Evolutionary conservation across 106 monocot genomes (phyloP), one percentile per base, ranked within the genome.

Genomic region (Acorus calamus): DNA sequence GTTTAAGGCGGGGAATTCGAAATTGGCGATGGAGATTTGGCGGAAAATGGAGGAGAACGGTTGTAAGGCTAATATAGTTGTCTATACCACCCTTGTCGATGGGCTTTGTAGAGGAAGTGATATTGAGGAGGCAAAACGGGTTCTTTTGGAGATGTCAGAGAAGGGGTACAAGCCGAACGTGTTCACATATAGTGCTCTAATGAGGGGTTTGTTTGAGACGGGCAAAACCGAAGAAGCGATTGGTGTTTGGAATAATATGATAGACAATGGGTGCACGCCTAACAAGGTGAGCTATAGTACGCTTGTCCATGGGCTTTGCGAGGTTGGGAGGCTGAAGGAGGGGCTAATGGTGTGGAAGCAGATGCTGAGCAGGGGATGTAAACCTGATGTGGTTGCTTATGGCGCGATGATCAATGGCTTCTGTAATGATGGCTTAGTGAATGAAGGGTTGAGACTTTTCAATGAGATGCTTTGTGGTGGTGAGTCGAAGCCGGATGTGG

Each of bases 341-440:
- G 90, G 76, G 11, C 73, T 87, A 78, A 84, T 83, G 82, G 84
- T 80, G 2, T 96, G 90, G 94, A 78, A 71, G 67, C 63, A 73
- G 63, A 96, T 96, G 87, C 7, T 87, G 10, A 64, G 44, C 44
- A 71, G 67, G 49, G 82, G 84, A 1, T 87, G 78, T 56, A 4
- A 6, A 0, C 76, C 84, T 1, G 94, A 96, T 62, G 77, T 85
- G 43, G 57, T 96, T 8, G 87, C 81, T 0, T 96, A 96, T 75
- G 83, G 56, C 47, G 74, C 90, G 0, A 90, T 96, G 82, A 89
- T 96, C 64, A 74, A 71, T 74, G 94, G 94, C 3, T 63, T 96
- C 13, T 87, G 86, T 59, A 57, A 47, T 8, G 59, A 61, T 28
- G 94, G 94, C 44, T 70, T 54, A 56, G 69, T 83, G 42, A 70